Percentiles rank a stretch among this genome's conserved stretches.
These are phyloP conservation scores for Psidium friedrichsthalianum DNA, from an alignment of 345 rosid genomes.

Conservation along the genomic window DNA sequence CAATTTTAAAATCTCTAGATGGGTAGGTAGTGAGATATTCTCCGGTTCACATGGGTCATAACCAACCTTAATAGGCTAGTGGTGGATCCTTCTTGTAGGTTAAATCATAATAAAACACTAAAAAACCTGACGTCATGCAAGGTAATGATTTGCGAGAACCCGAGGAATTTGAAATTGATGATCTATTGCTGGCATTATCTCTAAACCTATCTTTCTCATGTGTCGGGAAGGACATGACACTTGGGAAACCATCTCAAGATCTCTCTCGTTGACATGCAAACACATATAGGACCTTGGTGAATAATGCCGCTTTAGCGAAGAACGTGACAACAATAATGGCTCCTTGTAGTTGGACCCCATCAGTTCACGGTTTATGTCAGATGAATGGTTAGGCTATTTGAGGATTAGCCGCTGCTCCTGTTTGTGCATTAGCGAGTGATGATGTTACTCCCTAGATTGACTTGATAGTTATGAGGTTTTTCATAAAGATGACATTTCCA, in stretches of 20 bases:
- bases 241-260: rapidly evolving
- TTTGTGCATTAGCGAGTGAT: not conserved
- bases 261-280: not conserved
- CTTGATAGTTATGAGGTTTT: too few relatives aligned
- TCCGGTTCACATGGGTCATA: not conserved
- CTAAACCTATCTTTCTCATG: not conserved
- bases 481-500: too few relatives aligned
- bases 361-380: not conserved
- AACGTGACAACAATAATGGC: not conserved
- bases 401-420: not conserved
- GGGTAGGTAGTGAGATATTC: not conserved
- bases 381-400: not conserved
- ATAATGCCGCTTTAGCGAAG: not conserved
- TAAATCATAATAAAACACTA: not conserved
- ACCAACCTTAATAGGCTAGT: not conserved
- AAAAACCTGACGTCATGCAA: not conserved
- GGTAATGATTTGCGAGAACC: not conserved
- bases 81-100: not conserved
- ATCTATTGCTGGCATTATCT: not conserved
- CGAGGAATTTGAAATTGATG: not conserved
- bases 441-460: too few relatives aligned
- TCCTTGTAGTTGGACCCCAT: not conserved
- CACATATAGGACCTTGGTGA: not conserved
- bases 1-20: not conserved
- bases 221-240: not conserved